These are phyloP conservation scores for Huiozyma naganishii DNA, from an alignment of 805 yeast genomes.

Conservation along the genomic window DNA sequence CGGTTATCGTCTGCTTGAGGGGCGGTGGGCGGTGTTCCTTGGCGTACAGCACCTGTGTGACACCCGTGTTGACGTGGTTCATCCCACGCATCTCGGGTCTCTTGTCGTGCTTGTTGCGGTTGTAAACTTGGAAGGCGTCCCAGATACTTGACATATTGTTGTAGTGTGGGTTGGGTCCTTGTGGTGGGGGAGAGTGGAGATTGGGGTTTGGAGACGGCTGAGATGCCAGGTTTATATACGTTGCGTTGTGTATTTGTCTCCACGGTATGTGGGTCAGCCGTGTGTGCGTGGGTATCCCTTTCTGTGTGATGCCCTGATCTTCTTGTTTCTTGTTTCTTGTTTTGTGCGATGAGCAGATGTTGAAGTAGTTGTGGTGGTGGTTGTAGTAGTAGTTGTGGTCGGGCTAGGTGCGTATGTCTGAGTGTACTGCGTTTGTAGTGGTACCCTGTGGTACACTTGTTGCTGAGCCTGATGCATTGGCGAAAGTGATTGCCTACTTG, in stretches of 20 bases:
- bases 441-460: slow-evolving; percentile 1
- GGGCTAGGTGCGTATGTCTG: slow-evolving; percentile 4
- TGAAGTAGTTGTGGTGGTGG: too few species aligned
- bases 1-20: neutral
- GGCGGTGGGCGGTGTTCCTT: slow-evolving; percentile 12
- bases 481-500: slow-evolving; percentile 15
- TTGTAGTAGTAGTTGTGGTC: too few species aligned
- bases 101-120: slow-evolving; percentile 22
- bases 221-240: too few species aligned
- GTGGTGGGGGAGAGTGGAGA: too few species aligned
- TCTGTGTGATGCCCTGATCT: too few species aligned
- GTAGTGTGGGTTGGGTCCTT: neutral
- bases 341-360: too few species aligned
- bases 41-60: slow-evolving; percentile 15
- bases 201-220: too few species aligned
- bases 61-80: slow-evolving; percentile 13
- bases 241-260: too few species aligned
- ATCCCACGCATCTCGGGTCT: slow-evolving; percentile 12
- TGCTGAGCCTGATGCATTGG: slow-evolving; percentile 2
- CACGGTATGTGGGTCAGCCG: too few species aligned
- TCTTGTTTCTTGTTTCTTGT: too few species aligned
- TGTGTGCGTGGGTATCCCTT: neutral
- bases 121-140: slow-evolving; percentile 27
- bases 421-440: slow-evolving; percentile 20
- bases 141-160: slow-evolving; percentile 13